Percentiles rank a stretch among this genome's conserved stretches.
Evolutionary conservation across 805 yeast genomes (phyloP).

Genomic region (Candida multigemmis): DNA sequence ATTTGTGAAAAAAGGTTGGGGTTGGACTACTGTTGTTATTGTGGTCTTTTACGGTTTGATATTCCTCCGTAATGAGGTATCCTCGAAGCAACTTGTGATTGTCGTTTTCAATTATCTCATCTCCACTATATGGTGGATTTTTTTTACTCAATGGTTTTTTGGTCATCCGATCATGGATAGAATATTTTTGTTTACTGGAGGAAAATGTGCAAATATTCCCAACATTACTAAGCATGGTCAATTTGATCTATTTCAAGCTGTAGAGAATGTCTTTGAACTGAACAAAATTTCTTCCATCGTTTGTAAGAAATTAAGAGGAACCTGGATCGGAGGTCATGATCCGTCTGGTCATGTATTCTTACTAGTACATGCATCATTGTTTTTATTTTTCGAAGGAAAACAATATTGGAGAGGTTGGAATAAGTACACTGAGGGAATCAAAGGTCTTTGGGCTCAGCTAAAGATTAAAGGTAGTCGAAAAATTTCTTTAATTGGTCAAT

Average conservation of each 20-base stretch:
- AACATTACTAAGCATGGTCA: slow-evolving; percentile 3
- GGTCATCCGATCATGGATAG: slow-evolving; percentile 87
- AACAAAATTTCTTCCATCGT: slow-evolving; percentile 17
- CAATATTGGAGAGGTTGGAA: slow-evolving; percentile 26
- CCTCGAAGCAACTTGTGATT: no score
- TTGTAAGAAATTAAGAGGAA: slow-evolving; percentile 40
- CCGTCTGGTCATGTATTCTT: slow-evolving; percentile 92
- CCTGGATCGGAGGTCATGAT: slow-evolving; percentile 86
- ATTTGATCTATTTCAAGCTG: slow-evolving; percentile 6
- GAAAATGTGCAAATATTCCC: slow-evolving; percentile 44
- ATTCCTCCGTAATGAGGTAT: slow-evolving; percentile 1
- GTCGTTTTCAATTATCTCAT: slow-evolving; percentile 36
- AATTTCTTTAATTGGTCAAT: slow-evolving; percentile 1
- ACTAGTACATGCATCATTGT: slow-evolving; percentile 54
- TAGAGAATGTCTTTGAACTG: slow-evolving; percentile 4
- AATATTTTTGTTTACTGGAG: slow-evolving; percentile 75
- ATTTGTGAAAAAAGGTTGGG: slow-evolving; percentile 90
- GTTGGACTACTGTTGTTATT: slow-evolving; percentile 56
- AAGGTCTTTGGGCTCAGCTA: not conserved
- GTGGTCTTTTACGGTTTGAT: slow-evolving; percentile 15
- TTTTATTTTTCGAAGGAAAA: slow-evolving; percentile 56
- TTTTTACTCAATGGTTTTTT: slow-evolving; percentile 82
- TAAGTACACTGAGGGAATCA: slow-evolving; percentile 1
- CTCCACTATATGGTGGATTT: slow-evolving; percentile 73
- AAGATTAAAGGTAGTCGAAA: slow-evolving; percentile 1